These are phyloP conservation scores for Sclerotinia glacialis DNA, from an alignment of 2,329 filamentous ascomycete genomes.

Conservation along the genomic window DNA sequence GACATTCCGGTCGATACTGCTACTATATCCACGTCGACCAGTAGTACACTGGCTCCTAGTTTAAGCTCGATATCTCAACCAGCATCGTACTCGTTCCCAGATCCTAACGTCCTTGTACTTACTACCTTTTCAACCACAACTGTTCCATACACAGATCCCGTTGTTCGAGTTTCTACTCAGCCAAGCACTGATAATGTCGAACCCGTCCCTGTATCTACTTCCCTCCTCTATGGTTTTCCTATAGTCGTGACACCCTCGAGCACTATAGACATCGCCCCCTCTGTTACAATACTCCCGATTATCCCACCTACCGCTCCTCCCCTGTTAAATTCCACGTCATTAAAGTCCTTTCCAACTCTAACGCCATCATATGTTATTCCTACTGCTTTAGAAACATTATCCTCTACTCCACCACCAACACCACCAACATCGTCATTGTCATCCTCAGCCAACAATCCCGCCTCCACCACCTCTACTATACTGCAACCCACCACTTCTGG, in stretches of 20 bases:
- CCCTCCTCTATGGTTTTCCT: background rate
- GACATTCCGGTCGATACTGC: background rate
- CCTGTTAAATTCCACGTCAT: background rate
- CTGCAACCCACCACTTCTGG: background rate
- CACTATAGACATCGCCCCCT: background rate
- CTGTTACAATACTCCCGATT: background rate
- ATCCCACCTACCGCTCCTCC: background rate
- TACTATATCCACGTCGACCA: background rate
- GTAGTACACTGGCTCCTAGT: background rate
- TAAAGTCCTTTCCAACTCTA: background rate
- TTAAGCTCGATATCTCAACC: background rate
- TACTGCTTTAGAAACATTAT: background rate
- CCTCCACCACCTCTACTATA: background rate
- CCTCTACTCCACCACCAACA: background rate
- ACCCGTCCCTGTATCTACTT: background rate
- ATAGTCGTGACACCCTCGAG: background rate
- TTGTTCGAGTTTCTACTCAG: background rate
- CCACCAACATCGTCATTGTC: too few relatives aligned
- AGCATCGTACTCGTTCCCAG: background rate
- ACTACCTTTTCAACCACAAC: conserved; percentile 2
- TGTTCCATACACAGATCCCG: background rate
- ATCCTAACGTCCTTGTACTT: background rate
- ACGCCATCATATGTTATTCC: background rate
- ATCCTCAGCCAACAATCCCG: background rate
- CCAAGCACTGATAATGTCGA: background rate